Evolutionary conservation across 768 basidiomycete genomes (phyloP).

Genomic region (Russula sp.): DNA sequence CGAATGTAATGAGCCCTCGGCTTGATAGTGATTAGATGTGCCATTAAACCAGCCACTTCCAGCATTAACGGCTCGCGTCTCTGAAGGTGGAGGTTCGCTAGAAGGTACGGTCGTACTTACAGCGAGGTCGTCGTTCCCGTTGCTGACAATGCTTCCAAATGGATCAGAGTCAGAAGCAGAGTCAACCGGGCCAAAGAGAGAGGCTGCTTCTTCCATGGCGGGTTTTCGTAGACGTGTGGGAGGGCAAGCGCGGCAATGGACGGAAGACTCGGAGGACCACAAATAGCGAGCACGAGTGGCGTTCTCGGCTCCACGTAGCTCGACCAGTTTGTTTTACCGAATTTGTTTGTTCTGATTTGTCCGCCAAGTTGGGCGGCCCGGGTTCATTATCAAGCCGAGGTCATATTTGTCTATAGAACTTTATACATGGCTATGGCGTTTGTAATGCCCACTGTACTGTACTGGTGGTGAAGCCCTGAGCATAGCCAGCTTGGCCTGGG

Average conservation of each 20-base stretch:
- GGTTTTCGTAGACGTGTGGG: slow-evolving; percentile 39
- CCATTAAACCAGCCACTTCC: slow-evolving; percentile 4
- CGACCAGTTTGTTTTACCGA: neutral
- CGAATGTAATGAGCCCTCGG: neutral
- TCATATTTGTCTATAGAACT: too few relatives aligned
- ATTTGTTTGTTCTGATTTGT: slow-evolving; percentile 23
- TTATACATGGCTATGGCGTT: too few relatives aligned
- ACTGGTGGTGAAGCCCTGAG: too few relatives aligned
- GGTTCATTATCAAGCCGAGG: neutral
- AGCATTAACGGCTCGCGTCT: neutral
- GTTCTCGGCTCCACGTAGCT: slow-evolving; percentile 10
- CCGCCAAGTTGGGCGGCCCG: neutral
- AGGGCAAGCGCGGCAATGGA: slow-evolving; percentile 18
- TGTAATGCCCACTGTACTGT: too few relatives aligned
- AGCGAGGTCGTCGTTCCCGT: slow-evolving; percentile 1
- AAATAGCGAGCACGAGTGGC: slow-evolving; percentile 1
- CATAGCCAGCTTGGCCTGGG: too few relatives aligned
- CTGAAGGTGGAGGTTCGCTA: neutral
- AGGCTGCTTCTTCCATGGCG: slow-evolving; percentile 70
- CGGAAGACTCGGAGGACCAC: neutral
- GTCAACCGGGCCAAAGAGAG: slow-evolving; percentile 70
- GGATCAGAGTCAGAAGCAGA: slow-evolving; percentile 39
- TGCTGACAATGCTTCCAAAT: slow-evolving; percentile 30
- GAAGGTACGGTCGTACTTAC: neutral
- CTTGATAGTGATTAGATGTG: slow-evolving; percentile 8